These are phyloP conservation scores for Punctularia strigosozonata DNA, from an alignment of 768 basidiomycete species.

Conservation along the genomic window DNA sequence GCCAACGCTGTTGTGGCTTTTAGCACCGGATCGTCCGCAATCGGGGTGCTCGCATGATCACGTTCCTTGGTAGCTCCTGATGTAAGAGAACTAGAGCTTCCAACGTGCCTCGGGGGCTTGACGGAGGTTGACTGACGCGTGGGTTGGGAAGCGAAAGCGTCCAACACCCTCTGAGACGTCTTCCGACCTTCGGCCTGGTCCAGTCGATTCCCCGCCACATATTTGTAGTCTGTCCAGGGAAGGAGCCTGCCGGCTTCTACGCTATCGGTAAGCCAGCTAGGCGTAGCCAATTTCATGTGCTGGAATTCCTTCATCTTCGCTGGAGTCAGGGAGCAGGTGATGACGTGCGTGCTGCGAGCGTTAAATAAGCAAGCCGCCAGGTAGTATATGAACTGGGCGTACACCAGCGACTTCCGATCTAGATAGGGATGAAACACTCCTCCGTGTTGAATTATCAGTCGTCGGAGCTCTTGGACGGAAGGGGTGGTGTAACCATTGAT, in stretches of 20 bases:
- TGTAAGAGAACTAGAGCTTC: too few relatives aligned
- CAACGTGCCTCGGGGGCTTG: too few relatives aligned
- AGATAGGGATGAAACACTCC: conserved; percentile 79
- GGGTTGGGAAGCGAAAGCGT: conserved; percentile 10
- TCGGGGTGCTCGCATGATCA: too few relatives aligned
- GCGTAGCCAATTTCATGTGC: conserved; percentile 80
- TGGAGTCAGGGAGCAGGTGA: conserved; percentile 85
- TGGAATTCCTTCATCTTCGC: conserved; percentile 84
- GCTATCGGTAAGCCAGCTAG: conserved; percentile 84
- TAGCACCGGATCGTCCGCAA: too few relatives aligned
- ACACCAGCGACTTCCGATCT: conserved; percentile 67
- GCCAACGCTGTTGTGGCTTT: too few relatives aligned
- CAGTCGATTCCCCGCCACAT: conserved; percentile 32
- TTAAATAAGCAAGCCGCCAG: background rate
- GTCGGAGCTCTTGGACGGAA: conserved; percentile 73
- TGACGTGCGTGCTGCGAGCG: conserved; percentile 65
- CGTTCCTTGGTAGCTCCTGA: too few relatives aligned
- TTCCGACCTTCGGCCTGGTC: conserved; percentile 39
- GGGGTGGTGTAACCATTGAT: conserved; percentile 87
- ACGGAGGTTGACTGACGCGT: background rate
- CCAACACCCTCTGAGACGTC: conserved; percentile 24
- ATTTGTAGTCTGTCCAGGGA: conserved; percentile 72
- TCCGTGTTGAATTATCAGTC: conserved; percentile 73
- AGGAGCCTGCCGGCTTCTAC: conserved; percentile 53
- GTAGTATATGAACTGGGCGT: conserved; percentile 17